Base-by-base conservation (phyloP, 129 eudicot species). In the Artemisia argyi region DNA sequence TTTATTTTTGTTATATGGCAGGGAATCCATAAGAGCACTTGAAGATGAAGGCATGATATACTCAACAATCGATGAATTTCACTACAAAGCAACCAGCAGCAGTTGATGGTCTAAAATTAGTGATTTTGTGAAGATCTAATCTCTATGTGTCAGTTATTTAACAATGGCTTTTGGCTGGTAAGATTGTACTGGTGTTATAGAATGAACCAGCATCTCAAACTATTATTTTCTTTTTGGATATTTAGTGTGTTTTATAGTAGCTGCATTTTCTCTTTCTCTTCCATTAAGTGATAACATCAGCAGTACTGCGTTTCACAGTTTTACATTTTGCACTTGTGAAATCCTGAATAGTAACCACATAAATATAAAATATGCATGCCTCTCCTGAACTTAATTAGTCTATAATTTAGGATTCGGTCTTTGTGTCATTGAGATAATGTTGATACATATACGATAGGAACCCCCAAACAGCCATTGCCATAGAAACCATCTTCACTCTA, bases 11-110 rank as follows among this genome's bases (percentile, higher is more conserved):
- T n/a, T 63, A 30, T 61, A 0, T 72, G 66, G 5, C 81, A 95
- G 97, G 83, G 90, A 88, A 81, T 87, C 99, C 14, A 84, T 95
- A 72, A 88, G 79, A 66, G 72, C 88, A 2, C 80, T 95, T 26
- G 99, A 86, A 76, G 87, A 82, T 1, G 99, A 95, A 78, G 99
- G 99, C 66, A 46, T 95, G 68, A 78, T 88, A 75, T 95, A 95
- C 78, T 84, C 99, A 5, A 86, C 99, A 19, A 78, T 91, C 20
- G 99, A 95, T 60, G 99, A 95, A 55, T 79, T 35, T 54, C 96
- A 95, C 86, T 90, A 35, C 83, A 95, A 95, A 80, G 80, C 96
- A 64, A 87, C 96, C 46, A 48, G 85, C 48, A 81, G 83, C 47
- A 84, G 80, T 73, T 92, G 78, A 84, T 60, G 26, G 7, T 17